Evolutionary conservation across 2,329 filamentous ascomycete species (phyloP).

Genomic region (Alternaria arbusti): DNA sequence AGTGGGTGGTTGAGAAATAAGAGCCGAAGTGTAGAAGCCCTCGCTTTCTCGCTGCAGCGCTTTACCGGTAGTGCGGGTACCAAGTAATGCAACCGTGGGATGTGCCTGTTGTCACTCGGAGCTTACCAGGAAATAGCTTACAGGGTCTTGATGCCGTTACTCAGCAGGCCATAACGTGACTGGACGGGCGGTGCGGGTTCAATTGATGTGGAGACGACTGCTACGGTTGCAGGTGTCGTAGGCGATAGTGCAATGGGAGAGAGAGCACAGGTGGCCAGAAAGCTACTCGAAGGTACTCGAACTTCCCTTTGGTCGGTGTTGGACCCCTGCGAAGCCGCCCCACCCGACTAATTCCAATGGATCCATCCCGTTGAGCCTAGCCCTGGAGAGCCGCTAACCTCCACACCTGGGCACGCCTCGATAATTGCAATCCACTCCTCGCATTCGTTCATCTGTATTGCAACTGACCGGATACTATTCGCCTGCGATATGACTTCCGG

Average conservation of each 20-base stretch:
- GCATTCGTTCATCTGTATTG: not conserved
- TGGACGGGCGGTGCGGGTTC: constrained; percentile 1
- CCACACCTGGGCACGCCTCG: not conserved
- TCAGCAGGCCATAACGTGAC: constrained; percentile 10
- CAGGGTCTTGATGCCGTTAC: constrained; percentile 6
- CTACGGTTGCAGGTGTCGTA: constrained; percentile 1
- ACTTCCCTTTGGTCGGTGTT: constrained; percentile 6
- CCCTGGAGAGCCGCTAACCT: constrained; percentile 7
- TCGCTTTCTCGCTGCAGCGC: not conserved
- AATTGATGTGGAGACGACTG: constrained; percentile 14
- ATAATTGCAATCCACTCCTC: not conserved
- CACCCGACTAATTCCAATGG: constrained; percentile 6
- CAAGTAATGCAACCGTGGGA: constrained; percentile 5
- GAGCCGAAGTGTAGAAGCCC: not conserved
- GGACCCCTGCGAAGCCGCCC: constrained; percentile 15
- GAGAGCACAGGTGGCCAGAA: constrained; percentile 16
- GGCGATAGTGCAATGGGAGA: constrained; percentile 1
- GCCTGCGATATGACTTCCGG: not conserved
- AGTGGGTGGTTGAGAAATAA: not conserved
- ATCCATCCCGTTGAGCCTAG: not conserved
- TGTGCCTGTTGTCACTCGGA: constrained; percentile 10
- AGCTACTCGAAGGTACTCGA: constrained; percentile 26
- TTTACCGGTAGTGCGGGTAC: constrained; percentile 8
- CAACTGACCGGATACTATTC: not conserved
- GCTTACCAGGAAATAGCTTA: constrained; percentile 9